Conservation (phyloP, 1,284 basidiomycete genomes). For the Trichosporon sp. region DNA sequence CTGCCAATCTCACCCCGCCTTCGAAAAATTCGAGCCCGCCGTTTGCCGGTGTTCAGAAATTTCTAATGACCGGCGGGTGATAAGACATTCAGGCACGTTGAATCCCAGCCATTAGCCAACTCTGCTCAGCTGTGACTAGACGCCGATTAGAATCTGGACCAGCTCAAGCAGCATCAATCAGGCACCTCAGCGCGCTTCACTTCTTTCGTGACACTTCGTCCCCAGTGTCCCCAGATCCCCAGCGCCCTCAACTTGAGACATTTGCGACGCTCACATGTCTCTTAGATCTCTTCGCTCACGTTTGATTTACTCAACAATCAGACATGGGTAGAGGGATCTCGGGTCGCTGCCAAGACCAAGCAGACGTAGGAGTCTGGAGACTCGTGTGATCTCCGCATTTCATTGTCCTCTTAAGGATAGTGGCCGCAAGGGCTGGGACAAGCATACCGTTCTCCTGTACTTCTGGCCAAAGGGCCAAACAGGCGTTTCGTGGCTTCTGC, state of each 20-base stretch:
- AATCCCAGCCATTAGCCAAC: neutral
- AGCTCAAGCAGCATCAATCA: neutral
- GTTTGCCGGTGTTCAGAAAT: neutral
- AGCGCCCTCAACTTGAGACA: neutral
- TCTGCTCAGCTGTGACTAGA: neutral
- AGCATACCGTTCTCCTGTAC: neutral
- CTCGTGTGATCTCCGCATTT: neutral
- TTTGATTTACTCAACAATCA: too few relatives aligned
- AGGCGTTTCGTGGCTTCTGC: neutral
- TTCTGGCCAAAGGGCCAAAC: too few relatives aligned
- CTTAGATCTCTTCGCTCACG: too few relatives aligned
- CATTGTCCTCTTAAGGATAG: neutral
- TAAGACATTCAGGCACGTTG: neutral
- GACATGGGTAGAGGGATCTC: too few relatives aligned
- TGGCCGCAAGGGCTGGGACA: neutral
- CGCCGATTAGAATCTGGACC: neutral
- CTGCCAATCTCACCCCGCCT: neutral
- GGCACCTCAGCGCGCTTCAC: neutral
- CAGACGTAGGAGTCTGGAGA: neutral
- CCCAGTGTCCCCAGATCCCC: too few relatives aligned
- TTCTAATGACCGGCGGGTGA: neutral
- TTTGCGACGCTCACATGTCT: neutral
- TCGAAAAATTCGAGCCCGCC: constrained; percentile 1
- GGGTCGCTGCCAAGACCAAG: neutral
- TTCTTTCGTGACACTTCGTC: neutral